Evolutionary conservation across 306 rosid genomes (phyloP).

Genomic region (Quercus rubra): DNA sequence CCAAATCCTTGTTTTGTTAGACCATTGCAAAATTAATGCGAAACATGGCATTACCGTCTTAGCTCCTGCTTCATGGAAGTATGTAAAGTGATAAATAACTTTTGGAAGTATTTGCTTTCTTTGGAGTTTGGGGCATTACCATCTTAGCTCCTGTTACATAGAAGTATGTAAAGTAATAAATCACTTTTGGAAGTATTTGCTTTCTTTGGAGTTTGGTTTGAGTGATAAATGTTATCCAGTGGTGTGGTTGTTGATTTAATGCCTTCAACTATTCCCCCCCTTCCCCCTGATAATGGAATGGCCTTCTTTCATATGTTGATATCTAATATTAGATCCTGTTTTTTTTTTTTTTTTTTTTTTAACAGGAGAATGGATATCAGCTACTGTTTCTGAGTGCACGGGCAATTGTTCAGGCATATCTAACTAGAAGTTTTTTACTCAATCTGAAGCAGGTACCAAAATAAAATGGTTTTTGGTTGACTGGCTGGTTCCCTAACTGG

Average conservation of each 20-base stretch:
- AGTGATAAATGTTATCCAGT: background rate
- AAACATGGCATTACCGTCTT: background rate
- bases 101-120: background rate
- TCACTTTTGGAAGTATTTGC: background rate
- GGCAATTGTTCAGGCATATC: conserved; percentile 95
- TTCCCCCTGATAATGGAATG: background rate
- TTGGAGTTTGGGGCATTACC: background rate
- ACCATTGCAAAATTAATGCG: background rate
- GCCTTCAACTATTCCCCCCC: background rate
- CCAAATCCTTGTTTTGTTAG: background rate
- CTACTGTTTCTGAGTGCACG: conserved; percentile 97
- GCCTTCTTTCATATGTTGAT: background rate
- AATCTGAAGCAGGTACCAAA: conserved; percentile 71
- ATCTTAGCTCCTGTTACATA: background rate
- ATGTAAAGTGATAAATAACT: background rate
- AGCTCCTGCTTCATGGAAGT: background rate
- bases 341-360: conserved; percentile 17
- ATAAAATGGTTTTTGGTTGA: conserved; percentile 9
- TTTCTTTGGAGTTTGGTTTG: background rate
- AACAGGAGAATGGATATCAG: conserved; percentile 99
- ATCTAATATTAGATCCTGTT: conserved; percentile 11
- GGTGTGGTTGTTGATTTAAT: background rate
- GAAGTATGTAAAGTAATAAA: background rate
- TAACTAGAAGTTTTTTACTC: conserved; percentile 80
- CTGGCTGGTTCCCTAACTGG: background rate